Base-by-base conservation (phyloP, 352 stramenopile species). In the Plasmopara muralis region DNA sequence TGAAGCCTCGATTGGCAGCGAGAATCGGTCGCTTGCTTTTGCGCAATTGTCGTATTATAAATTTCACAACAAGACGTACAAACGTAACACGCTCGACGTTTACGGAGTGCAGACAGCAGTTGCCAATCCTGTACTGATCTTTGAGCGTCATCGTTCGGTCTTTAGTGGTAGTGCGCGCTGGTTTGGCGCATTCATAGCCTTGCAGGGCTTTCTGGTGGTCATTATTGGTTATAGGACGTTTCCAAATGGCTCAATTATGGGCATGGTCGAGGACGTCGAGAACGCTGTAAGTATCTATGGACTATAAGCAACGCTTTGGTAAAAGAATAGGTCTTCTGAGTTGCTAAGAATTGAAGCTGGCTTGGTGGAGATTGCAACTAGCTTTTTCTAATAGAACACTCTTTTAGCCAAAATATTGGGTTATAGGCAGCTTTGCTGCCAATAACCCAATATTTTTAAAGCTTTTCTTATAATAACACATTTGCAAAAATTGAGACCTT, bases 201-300 rank as follows among this genome's bases (percentile, higher is more conserved):
- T 69, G 20, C 66, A 79, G 30, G 74, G 66, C 14, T 72, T 96
- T 34, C 47, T 97, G 15, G 77, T 93, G 20, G 77, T 89, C 29
- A 83, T 96, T 18, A 77, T 93, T 33, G 89, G 96, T 66, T 96
- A 97, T 58, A 68, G 83, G 18, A 96, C 93, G 53, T 97, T 92
- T 62, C 92, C 92, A 1, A 73, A 70, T 9, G 85, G 77, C 2
- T 76, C 77, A 25, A 73, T 97, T 29, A 44, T 83, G 25, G 83
- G 93, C 34, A 97, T 97, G 85, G 70, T 94, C 20, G 47, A 93
- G 37, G 89, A 98, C 66, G 66, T 96, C 12, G 70, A 95, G 31
- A 65, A 68, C 14, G 74, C 77, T 51, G 77, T 90, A 59, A 12
- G 72, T 64, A 25, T 25, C 3, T 25, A 25, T 25, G 3, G 20